Percentiles rank a stretch among this genome's conserved stretches.
phyloP scores from a whole-genome alignment of 768 basidiomycete genomes.

The Xerocomellus chrysenteron region DNA sequence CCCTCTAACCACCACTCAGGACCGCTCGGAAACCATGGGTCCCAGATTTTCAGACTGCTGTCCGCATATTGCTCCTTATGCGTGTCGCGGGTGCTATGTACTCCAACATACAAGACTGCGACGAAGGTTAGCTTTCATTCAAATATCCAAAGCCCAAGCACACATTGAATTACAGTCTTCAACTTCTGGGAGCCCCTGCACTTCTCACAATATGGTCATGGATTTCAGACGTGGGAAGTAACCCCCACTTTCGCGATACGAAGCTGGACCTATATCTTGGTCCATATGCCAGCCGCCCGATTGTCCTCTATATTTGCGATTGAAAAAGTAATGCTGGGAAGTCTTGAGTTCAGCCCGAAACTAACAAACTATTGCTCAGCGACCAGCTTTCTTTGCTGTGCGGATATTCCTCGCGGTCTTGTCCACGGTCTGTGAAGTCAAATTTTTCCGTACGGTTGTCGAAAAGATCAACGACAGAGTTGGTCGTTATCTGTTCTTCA shows the following conservation, averaged over 20 bases:
- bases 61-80: conserved; percentile 79
- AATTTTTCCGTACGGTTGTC: conserved; percentile 77
- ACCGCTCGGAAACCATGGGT: conserved; percentile 78
- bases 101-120: conserved; percentile 90
- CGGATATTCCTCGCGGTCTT: conserved; percentile 75
- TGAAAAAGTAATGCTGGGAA: conserved; percentile 60
- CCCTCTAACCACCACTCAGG: conserved; percentile 35
- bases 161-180: conserved; percentile 61
- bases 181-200: conserved; percentile 99
- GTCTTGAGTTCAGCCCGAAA: neutral
- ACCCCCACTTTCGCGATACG: conserved; percentile 89
- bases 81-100: conserved; percentile 91
- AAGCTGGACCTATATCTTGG: conserved; percentile 89
- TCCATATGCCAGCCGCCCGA: conserved; percentile 72
- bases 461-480: conserved; percentile 85
- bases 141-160: neutral
- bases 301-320: conserved; percentile 57
- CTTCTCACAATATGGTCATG: conserved; percentile 80
- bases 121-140: conserved; percentile 68
- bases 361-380: conserved; percentile 44
- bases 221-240: conserved; percentile 98
- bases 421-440: conserved; percentile 75
- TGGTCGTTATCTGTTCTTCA: conserved; percentile 91
- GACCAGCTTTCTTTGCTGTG: conserved; percentile 85
- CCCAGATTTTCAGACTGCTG: conserved; percentile 79